These are phyloP conservation scores for Phytophthora tubulina DNA, from an alignment of 352 stramenopile genomes.

Conservation along the genomic window DNA sequence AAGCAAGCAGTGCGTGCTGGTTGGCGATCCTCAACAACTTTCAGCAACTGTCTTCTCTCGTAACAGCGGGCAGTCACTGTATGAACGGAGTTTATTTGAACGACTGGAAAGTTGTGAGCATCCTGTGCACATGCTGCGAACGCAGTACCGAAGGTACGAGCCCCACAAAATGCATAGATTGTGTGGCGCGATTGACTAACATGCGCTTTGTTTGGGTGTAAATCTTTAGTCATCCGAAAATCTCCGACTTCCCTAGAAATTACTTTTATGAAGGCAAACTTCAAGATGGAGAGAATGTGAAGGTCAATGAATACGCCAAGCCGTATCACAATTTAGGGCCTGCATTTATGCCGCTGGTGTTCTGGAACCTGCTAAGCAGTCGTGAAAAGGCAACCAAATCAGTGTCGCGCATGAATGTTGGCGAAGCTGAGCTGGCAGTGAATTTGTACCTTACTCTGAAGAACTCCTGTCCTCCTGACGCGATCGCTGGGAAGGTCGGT, in stretches of 20 bases:
- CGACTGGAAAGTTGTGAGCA: slow-evolving; percentile 89
- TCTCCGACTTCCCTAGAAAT: slow-evolving; percentile 85
- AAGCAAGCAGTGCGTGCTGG: slow-evolving; percentile 91
- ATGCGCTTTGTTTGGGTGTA: slow-evolving; percentile 6
- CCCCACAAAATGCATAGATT: neutral
- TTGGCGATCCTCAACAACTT: slow-evolving; percentile 94
- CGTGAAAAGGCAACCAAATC: slow-evolving; percentile 77
- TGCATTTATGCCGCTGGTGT: slow-evolving; percentile 84
- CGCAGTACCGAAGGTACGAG: slow-evolving; percentile 82
- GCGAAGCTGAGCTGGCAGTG: slow-evolving; percentile 85
- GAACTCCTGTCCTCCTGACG: slow-evolving; percentile 82
- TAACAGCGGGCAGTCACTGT: slow-evolving; percentile 84
- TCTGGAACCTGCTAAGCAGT: slow-evolving; percentile 88
- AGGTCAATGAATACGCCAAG: slow-evolving; percentile 65
- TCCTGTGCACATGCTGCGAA: slow-evolving; percentile 91
- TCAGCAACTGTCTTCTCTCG: slow-evolving; percentile 94
- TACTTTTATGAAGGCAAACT: slow-evolving; percentile 90
- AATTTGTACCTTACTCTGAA: slow-evolving; percentile 91
- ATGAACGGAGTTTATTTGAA: slow-evolving; percentile 94
- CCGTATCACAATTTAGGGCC: slow-evolving; percentile 82
- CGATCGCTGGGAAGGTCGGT: slow-evolving; percentile 83
- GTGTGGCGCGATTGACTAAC: slow-evolving; percentile 12
- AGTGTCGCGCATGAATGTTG: slow-evolving; percentile 83
- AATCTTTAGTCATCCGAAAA: slow-evolving; percentile 72
- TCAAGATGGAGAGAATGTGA: slow-evolving; percentile 87